phyloP scores from a whole-genome alignment of 108 stramenopile species.

The Nannochloropsis oceanica region DNA sequence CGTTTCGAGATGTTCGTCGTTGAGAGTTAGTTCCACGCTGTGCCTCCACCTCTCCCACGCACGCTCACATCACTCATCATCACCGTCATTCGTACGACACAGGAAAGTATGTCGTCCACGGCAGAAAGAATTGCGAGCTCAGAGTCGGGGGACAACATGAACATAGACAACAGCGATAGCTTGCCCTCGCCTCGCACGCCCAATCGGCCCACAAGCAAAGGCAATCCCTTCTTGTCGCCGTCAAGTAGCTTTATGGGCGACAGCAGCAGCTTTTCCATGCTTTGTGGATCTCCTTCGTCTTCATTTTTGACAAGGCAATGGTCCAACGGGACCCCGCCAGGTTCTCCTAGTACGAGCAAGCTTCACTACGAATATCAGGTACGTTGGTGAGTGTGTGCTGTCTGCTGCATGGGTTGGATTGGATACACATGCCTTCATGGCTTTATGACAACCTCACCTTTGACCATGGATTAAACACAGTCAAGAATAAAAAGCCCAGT shows the following conservation, averaged over 20 bases:
- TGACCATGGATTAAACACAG: background rate
- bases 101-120: background rate
- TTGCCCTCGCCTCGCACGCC: background rate
- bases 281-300: background rate
- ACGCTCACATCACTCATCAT: too few relatives aligned
- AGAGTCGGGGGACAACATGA: background rate
- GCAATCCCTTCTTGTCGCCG: background rate
- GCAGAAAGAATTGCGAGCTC: background rate
- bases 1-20: too few relatives aligned
- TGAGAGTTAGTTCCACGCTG: too few relatives aligned
- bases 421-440: too few relatives aligned
- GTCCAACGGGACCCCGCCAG: background rate
- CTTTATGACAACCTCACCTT: background rate
- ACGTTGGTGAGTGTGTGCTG: background rate
- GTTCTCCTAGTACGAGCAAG: background rate
- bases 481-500: background rate
- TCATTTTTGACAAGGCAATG: background rate
- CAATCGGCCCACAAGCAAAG: background rate
- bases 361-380: background rate
- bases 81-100: too few relatives aligned
- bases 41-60: too few relatives aligned
- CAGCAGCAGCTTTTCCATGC: background rate
- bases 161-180: background rate
- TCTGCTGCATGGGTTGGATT: too few relatives aligned
- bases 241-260: background rate